These are phyloP conservation scores for Haplosporangium sp. DNA, from an alignment of 371 early-diverging fungal species.

Conservation along the genomic window DNA sequence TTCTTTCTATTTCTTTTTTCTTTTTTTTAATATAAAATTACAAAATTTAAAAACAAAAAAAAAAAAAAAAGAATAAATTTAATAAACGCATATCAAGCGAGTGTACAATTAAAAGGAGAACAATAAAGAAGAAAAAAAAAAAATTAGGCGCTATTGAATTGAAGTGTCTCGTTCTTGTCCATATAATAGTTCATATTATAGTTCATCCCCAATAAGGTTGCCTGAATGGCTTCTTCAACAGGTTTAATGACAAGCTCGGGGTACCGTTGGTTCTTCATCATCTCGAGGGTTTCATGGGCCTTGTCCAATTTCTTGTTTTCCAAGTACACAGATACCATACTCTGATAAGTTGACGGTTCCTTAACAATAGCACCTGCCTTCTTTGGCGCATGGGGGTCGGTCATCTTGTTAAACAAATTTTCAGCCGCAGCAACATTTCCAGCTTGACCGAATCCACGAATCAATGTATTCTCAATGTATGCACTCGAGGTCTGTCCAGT, in stretches of 20 bases:
- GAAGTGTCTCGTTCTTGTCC: background rate
- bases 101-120: background rate
- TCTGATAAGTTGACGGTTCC: constrained; percentile 73
- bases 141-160: constrained; percentile 1
- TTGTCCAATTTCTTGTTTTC: constrained; percentile 59
- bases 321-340: constrained; percentile 68
- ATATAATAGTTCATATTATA: constrained; percentile 4
- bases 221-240: constrained; percentile 44
- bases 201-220: background rate
- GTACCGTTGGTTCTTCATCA: constrained; percentile 42
- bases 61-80: too few species aligned
- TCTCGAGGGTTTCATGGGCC: constrained; percentile 46
- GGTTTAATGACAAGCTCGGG: constrained; percentile 50
- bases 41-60: constrained; percentile 13
- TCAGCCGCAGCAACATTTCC: constrained; percentile 61
- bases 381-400: constrained; percentile 59
- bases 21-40: too few species aligned
- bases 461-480: constrained; percentile 74
- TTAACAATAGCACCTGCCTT: constrained; percentile 51
- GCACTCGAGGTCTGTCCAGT: constrained; percentile 61
- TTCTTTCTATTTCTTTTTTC: too few species aligned
- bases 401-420: constrained; percentile 65
- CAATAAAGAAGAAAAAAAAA: background rate
- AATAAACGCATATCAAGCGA: background rate
- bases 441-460: constrained; percentile 61